These are phyloP conservation scores for Colletotrichum gloeosporioides DNA, from an alignment of 2,329 filamentous ascomycete species.

Conservation along the genomic window DNA sequence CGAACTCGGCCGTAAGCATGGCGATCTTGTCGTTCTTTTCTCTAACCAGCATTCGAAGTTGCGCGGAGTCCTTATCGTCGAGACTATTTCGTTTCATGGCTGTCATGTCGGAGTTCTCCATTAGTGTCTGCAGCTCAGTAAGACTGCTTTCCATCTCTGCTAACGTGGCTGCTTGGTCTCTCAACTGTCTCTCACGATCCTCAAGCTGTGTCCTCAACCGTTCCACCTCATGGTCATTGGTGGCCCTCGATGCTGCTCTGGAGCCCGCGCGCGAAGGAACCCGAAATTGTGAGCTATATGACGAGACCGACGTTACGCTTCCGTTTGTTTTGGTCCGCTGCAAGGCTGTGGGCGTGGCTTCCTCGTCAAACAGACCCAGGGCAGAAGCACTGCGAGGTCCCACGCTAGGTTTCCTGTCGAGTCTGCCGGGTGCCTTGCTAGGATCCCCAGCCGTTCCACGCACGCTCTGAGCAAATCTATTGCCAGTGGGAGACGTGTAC, in stretches of 20 bases:
- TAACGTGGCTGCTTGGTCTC: slow-evolving; percentile 82
- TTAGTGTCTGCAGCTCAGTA: slow-evolving; percentile 75
- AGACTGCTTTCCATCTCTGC: slow-evolving; percentile 90
- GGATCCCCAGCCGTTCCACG: slow-evolving; percentile 67
- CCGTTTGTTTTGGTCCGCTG: slow-evolving; percentile 60
- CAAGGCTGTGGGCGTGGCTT: slow-evolving; percentile 59
- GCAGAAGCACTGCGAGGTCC: slow-evolving; percentile 66
- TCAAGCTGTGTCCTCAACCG: slow-evolving; percentile 76
- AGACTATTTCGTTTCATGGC: slow-evolving; percentile 50
- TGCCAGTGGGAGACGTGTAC: slow-evolving; percentile 67
- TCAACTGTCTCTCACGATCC: slow-evolving; percentile 86
- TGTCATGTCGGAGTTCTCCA: slow-evolving; percentile 61
- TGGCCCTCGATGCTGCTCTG: slow-evolving; percentile 40
- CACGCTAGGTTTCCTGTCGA: slow-evolving; percentile 56
- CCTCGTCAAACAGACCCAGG: slow-evolving; percentile 61
- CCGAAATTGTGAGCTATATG: slow-evolving; percentile 58
- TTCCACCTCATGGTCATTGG: slow-evolving; percentile 75
- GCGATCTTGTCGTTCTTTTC: slow-evolving; percentile 98
- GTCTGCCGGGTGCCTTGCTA: slow-evolving; percentile 54
- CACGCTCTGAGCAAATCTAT: slow-evolving; percentile 68
- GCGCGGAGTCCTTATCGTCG: slow-evolving; percentile 75
- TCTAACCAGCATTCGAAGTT: slow-evolving; percentile 81
- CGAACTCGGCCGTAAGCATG: slow-evolving; percentile 92
- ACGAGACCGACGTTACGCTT: slow-evolving; percentile 59
- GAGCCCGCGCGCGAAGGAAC: slow-evolving; percentile 50